Evolutionary conservation across 2,329 filamentous ascomycete genomes (phyloP).

Genomic region (Fusarium duplospermum): DNA sequence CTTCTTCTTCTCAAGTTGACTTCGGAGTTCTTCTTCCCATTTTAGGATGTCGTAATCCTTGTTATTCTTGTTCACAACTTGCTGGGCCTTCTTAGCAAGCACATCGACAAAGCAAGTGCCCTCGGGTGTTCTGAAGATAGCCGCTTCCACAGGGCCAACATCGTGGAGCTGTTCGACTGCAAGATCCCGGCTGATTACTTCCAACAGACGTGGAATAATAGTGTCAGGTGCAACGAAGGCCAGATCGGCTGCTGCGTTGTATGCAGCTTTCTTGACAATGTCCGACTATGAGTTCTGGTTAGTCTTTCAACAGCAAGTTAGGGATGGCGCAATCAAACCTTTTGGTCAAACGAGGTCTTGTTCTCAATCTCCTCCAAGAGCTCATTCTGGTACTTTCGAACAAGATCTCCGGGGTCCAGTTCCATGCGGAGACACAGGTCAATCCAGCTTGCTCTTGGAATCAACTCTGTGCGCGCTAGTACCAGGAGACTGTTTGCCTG

Average conservation of each 20-base stretch:
- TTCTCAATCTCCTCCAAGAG: slow-evolving; percentile 76
- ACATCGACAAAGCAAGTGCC: slow-evolving; percentile 92
- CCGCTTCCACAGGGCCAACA: slow-evolving; percentile 88
- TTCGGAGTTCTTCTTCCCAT: slow-evolving; percentile 93
- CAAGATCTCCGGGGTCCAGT: slow-evolving; percentile 85
- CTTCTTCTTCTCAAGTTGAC: slow-evolving; percentile 92
- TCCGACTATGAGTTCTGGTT: slow-evolving; percentile 41
- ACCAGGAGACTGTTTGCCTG: slow-evolving; percentile 84
- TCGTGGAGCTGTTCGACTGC: slow-evolving; percentile 74
- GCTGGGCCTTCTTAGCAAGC: slow-evolving; percentile 82
- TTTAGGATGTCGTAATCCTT: slow-evolving; percentile 97
- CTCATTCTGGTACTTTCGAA: slow-evolving; percentile 69
- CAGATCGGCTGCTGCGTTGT: slow-evolving; percentile 86
- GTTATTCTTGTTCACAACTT: slow-evolving; percentile 81
- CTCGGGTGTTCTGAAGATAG: slow-evolving; percentile 91
- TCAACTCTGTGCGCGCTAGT: slow-evolving; percentile 79
- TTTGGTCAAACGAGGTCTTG: slow-evolving; percentile 60
- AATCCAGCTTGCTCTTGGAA: slow-evolving; percentile 88
- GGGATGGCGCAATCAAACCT: slow-evolving; percentile 57
- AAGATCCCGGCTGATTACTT: slow-evolving; percentile 80
- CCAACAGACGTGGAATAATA: slow-evolving; percentile 80
- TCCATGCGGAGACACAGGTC: slow-evolving; percentile 83
- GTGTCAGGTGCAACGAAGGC: slow-evolving; percentile 91
- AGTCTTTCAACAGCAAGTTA: background rate
- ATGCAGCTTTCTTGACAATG: slow-evolving; percentile 75